Base-by-base conservation (phyloP, 2,329 filamentous ascomycete genomes). In the Neofusicoccum umdonicola region DNA sequence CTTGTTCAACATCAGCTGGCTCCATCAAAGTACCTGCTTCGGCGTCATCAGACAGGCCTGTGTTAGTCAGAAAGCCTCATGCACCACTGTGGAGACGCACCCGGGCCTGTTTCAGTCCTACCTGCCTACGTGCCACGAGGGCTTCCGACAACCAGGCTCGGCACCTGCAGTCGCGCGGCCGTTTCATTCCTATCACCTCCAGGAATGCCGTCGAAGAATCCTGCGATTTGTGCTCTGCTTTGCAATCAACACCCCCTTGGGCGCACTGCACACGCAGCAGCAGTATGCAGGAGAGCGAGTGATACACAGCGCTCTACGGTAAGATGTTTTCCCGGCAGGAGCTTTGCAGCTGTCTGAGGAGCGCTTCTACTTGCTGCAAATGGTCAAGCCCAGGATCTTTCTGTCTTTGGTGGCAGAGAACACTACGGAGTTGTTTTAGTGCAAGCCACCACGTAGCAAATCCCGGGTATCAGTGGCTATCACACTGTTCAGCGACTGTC, bases 51-150 rank as follows among this genome's bases (percentile, higher is more conserved):
- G 39, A 45, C 39, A 45, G 22, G 15, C 12, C n/a, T 27, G 15
- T 17, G 31, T 35, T 37, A 35, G 42, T 15, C 3, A 8, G 34
- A 27, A 60, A 47, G 44, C 34, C n/a, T 37, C 42, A 15, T 45
- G 41, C 31, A 47, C 56, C 2, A 45, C n/a, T 13, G 56, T 22
- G 31, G 41, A 35, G 17, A 35, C 41, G 31, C 27, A 8, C 15
- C 56, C 31, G 17, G 9, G 13, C 27, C 27, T 47, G 56, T 60
- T 60, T 60, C 56, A 47, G 41, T 47, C 27, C 7, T 22, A 41
- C 41, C 42, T 47, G n/a, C 56, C 27, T 22, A 34, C n/a, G 42
- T 60, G 56, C 56, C 56, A 60, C 56, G 56, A 60, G 56, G 56
- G n/a, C 6, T 31, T 22, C 56, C 56, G 31, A 31, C 27, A 45